Evolutionary conservation across 768 basidiomycete species (phyloP).

Genomic region (Phylloporus arenicola): DNA sequence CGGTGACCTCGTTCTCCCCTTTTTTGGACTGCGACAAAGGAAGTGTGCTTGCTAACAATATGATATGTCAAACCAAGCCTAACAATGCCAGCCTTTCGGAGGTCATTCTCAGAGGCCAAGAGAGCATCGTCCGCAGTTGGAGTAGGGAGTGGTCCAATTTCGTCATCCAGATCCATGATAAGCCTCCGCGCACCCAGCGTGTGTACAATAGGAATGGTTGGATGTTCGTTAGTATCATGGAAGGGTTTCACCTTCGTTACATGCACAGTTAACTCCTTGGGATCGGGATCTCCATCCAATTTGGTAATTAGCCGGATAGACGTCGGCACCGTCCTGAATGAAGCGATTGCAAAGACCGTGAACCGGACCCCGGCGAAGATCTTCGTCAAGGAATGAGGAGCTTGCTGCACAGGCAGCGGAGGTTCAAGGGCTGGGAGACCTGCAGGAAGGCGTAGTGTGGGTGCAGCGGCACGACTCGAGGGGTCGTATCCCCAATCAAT

Average conservation of each 20-base stretch:
- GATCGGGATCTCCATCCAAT: constrained; percentile 20
- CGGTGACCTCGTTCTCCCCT: constrained; percentile 18
- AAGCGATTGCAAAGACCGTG: constrained; percentile 31
- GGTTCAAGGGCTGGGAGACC: constrained; percentile 27
- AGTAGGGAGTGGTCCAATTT: constrained; percentile 29
- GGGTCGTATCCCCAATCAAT: constrained; percentile 45
- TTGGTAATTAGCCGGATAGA: constrained; percentile 26
- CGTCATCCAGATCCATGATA: constrained; percentile 47
- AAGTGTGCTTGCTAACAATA: constrained; percentile 48
- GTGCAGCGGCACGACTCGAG: constrained; percentile 5
- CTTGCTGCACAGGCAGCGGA: constrained; percentile 31
- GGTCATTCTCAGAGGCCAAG: constrained; percentile 27
- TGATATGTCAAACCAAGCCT: constrained; percentile 48
- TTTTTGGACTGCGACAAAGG: constrained; percentile 50
- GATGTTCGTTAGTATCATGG: constrained; percentile 9
- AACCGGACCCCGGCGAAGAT: constrained; percentile 34
- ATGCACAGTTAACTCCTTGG: constrained; percentile 12
- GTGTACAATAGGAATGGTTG: constrained; percentile 39
- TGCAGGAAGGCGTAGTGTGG: constrained; percentile 13
- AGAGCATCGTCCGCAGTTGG: constrained; percentile 22
- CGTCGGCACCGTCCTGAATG: constrained; percentile 19
- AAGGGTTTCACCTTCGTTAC: constrained; percentile 27
- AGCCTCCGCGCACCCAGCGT: constrained; percentile 49
- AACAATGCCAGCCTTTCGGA: constrained; percentile 42
- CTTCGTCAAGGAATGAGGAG: constrained; percentile 26